Base-by-base conservation (phyloP, 768 basidiomycete species). In the Hygrophorus pudorinus region DNA sequence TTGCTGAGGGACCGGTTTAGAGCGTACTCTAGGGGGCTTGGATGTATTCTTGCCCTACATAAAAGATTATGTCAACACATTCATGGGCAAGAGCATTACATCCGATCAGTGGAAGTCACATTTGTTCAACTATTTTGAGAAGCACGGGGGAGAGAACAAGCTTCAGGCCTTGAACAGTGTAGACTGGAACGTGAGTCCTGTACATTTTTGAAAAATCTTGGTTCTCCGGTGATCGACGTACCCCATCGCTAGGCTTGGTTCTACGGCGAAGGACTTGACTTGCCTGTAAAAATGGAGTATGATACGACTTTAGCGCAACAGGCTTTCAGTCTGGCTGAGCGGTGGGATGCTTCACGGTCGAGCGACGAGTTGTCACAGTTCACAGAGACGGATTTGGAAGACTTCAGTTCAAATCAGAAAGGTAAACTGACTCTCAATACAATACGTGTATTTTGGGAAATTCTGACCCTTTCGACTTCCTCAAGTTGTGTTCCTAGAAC, bases 41-140 rank as follows among this genome's bases (percentile, higher is more conserved):
- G 79, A 92, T 37, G 74, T 77, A 12, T 90, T 94, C 67, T 62
- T 90, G 14, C 88, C 88, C 1, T 93, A 93, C 55, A 75, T 86
- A 41, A 76, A 72, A 50, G 77, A 88, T 57, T 94, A 94, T 56
- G 85, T 87, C 35, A 67, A 71, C 42, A 86, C 82, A 0, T 94
- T 83, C 62, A 79, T 77, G 53, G 85, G 88, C 5, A 75, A 79
- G 60, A 86, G 84, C 49, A 89, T 92, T 58, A 82, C 81, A 10
- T 91, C 89, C 0, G 67, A 78, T 21, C 71, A 90, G 51, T 94
- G 90, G 90, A 85, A 85, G 54, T 65, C 67, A 0, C 85, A 93
- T 55, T 63, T 94, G 10, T 87, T 82, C 54, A 65, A 52, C 5
- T 92, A 81, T 59, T 94, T 74, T 62, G 60, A 63, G 38, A 67